A percentile compares a stretch with the other conserved stretches of the same genome.
Conservation (phyloP, 2,329 filamentous ascomycete species). For the Penicillium frequentans region DNA sequence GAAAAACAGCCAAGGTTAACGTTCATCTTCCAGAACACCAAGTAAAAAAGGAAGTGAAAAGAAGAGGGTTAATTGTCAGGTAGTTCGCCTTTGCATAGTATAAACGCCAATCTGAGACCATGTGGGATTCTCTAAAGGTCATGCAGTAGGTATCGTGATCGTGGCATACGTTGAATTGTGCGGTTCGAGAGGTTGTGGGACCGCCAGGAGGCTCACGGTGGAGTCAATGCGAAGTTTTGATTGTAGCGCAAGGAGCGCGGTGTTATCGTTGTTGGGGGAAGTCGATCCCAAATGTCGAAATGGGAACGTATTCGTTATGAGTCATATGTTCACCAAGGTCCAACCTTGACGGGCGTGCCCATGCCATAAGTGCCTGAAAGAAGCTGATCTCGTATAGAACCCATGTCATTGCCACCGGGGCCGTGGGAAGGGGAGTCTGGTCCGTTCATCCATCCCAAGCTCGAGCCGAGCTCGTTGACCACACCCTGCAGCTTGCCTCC, state of each 20-base stretch:
- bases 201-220: conserved; percentile 17
- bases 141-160: conserved; percentile 48
- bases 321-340: conserved; percentile 50
- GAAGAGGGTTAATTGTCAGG: conserved; percentile 14
- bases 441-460: conserved; percentile 75
- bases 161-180: conserved; percentile 39
- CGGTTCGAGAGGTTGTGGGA: conserved; percentile 25
- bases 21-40: conserved; percentile 9
- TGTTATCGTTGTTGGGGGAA: background rate
- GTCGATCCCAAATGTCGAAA: background rate
- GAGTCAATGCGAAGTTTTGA: conserved; percentile 14
- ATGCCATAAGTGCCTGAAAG: conserved; percentile 58
- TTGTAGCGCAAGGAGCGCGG: conserved; percentile 5
- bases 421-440: conserved; percentile 28
- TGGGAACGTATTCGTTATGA: conserved; percentile 1
- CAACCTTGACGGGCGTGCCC: conserved; percentile 55
- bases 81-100: conserved; percentile 33
- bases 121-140: conserved; percentile 39
- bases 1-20: conserved; percentile 8
- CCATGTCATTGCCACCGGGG: conserved; percentile 40
- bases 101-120: conserved; percentile 41
- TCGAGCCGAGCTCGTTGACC: conserved; percentile 71
- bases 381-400: conserved; percentile 57
- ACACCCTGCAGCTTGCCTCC: conserved; percentile 78
- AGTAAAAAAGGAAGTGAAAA: conserved; percentile 10